These are phyloP conservation scores for Metschnikowia koreensis DNA, from an alignment of 805 yeast species.

Conservation along the genomic window DNA sequence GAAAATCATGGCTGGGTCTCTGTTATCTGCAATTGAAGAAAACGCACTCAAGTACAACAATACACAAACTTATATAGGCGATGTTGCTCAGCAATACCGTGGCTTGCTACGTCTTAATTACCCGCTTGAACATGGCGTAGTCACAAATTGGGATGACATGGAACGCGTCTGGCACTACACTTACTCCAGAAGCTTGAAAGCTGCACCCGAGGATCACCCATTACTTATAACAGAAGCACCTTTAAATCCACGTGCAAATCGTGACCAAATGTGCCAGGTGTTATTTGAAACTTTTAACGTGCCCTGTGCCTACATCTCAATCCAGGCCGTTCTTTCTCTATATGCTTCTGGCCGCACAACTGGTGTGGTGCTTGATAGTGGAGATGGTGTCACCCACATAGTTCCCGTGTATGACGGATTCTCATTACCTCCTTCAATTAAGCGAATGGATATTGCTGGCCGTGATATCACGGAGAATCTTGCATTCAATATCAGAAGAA, in stretches of 20 bases:
- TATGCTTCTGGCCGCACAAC: slow-evolving; percentile 91
- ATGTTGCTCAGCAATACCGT: slow-evolving; percentile 67
- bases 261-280: slow-evolving; percentile 61
- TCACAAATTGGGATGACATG: slow-evolving; percentile 83
- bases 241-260: slow-evolving; percentile 61
- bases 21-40: slow-evolving; percentile 20
- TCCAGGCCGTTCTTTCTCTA: slow-evolving; percentile 77
- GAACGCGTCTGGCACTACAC: slow-evolving; percentile 76
- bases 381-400: slow-evolving; percentile 86
- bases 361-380: slow-evolving; percentile 86
- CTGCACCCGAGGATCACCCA: slow-evolving; percentile 79
- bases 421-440: slow-evolving; percentile 66
- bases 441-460: slow-evolving; percentile 81
- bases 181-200: slow-evolving; percentile 54
- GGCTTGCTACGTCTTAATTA: slow-evolving; percentile 71
- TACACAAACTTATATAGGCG: slow-evolving; percentile 68
- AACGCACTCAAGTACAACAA: slow-evolving; percentile 17
- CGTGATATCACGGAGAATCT: slow-evolving; percentile 78
- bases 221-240: slow-evolving; percentile 87
- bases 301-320: slow-evolving; percentile 70
- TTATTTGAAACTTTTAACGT: slow-evolving; percentile 70
- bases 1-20: slow-evolving; percentile 66
- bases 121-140: slow-evolving; percentile 79
- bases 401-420: slow-evolving; percentile 93
- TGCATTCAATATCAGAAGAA: slow-evolving; percentile 62